Conservation (phyloP, 2,329 filamentous ascomycete species). For the Periglandula ipomoeae region DNA sequence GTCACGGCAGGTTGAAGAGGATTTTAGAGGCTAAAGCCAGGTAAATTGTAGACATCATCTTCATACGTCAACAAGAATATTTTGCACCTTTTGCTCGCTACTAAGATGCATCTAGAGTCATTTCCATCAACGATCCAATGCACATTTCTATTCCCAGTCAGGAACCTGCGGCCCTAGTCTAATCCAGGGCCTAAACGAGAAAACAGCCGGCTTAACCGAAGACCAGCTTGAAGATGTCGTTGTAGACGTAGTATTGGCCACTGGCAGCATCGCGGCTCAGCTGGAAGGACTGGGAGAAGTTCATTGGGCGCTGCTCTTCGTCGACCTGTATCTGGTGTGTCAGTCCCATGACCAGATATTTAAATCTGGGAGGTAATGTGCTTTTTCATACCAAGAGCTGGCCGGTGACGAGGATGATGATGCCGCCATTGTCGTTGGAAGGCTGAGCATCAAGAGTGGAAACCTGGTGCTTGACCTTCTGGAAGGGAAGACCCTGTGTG, state of each 20-base stretch:
- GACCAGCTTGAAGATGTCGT: conserved; percentile 91
- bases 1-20: neutral
- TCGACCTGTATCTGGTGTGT: conserved; percentile 53
- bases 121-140: neutral
- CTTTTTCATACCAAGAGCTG: conserved; percentile 59
- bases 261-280: conserved; percentile 59
- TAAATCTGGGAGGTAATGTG: neutral
- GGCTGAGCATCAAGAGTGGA: conserved; percentile 79
- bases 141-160: neutral
- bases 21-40: neutral
- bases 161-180: neutral
- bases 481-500: conserved; percentile 64
- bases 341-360: neutral
- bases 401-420: conserved; percentile 84
- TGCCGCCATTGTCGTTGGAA: conserved; percentile 51
- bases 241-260: conserved; percentile 80
- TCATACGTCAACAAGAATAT: conserved; percentile 1
- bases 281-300: conserved; percentile 85
- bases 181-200: neutral
- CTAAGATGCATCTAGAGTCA: neutral
- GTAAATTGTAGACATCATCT: neutral
- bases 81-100: conserved; percentile 5
- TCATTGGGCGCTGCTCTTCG: conserved; percentile 78
- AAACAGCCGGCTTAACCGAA: conserved; percentile 39
- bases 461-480: conserved; percentile 71